Base-by-base conservation (phyloP, 2,329 filamentous ascomycete genomes). In the Hortaea werneckii region DNA sequence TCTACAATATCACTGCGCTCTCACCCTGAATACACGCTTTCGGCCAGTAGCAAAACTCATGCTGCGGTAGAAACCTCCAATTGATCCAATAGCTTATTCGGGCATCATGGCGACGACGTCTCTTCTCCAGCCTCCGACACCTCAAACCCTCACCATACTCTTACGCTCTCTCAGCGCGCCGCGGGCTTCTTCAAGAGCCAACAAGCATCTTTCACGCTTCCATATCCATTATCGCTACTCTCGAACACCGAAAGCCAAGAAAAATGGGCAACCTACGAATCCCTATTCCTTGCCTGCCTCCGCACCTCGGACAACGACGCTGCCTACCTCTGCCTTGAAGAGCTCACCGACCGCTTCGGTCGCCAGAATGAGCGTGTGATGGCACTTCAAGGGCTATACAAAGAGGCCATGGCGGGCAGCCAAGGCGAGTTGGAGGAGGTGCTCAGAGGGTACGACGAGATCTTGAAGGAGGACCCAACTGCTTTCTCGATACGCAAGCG, bases 401-500 rank as follows among this genome's bases (percentile, higher is more conserved):
- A 88, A 58, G 92, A 96, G 67, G 87, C 90, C 1, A 78, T 79
- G 37, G 87, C 89, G 13, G 70, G 77, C 43, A 79, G 82, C 53
- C 69, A 80, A 34, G 69, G 71, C 40, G 81, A 79, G 11, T 68
- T 95, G 40, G 76, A 84, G 48, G 71, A 71, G 11, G 77, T 95
- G 20, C 69, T 95, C 42, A 76, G 79, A 51, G 79, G 83, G 56
- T 96, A 96, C 60, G 80, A 94, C 40, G 74, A 77, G 30, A 80
- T 89, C 38, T 66, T 98, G 43, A 71, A 75, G 44, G 77, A 83
- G 32, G 83, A 88, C 58, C 79, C 81, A 26, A 80, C 85, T 41
- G 94, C 95, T 63, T 79, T 94, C 67, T 84, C 86, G 47, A 81
- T 98, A 50, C 74, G 83, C 38, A 98, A 98, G 70, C 78, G 92